These are phyloP conservation scores for Syzygium aqueum DNA, from an alignment of 345 rosid genomes.

Conservation along the genomic window DNA sequence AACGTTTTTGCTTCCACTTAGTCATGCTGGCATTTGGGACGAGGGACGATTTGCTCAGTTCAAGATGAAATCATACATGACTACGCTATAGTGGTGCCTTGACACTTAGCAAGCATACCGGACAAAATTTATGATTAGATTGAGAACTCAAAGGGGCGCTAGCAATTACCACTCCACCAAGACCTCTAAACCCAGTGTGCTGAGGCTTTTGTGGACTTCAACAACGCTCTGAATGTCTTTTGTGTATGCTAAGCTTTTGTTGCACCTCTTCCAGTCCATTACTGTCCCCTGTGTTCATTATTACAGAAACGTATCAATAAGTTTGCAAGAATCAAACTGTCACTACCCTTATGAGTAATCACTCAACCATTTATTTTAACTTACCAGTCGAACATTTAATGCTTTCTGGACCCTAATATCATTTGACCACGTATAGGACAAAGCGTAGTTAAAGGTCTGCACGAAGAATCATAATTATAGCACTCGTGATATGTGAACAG, in stretches of 20 bases:
- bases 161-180: conserved; percentile 19
- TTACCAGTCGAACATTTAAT: conserved; percentile 19
- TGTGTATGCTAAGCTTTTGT: conserved; percentile 11
- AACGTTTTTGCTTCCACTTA: neutral
- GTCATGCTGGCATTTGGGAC: neutral
- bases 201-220: conserved; percentile 17
- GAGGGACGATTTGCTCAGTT: neutral
- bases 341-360: neutral
- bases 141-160: neutral
- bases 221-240: conserved; percentile 7
- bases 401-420: conserved; percentile 16
- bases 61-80: neutral
- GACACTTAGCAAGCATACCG: neutral
- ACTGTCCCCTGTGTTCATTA: conserved; percentile 11
- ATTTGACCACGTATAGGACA: conserved; percentile 22
- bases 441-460: conserved; percentile 25
- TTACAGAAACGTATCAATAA: neutral
- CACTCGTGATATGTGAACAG: neutral
- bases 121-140: neutral
- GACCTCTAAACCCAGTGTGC: conserved; percentile 10
- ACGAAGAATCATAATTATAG: neutral
- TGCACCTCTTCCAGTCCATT: conserved; percentile 21
- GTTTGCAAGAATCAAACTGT: neutral
- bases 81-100: neutral
- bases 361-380: neutral